Conservation (phyloP, 257 asterid genomes). For the Przewalskia tangutica region DNA sequence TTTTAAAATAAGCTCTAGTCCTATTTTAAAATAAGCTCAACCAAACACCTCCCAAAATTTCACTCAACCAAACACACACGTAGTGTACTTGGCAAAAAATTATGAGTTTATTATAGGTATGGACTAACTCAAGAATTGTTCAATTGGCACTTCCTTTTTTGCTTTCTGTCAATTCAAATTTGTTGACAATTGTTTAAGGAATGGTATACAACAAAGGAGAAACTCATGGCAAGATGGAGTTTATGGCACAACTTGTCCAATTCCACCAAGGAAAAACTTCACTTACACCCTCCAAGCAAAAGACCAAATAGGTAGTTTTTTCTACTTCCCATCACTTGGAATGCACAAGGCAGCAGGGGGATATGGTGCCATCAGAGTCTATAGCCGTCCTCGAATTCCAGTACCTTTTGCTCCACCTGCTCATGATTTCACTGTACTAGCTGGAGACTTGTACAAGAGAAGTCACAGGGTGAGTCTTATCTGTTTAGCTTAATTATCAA, state of each 20-base stretch:
- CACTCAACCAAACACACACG: too few relatives aligned
- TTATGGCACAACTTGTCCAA: constrained; percentile 79
- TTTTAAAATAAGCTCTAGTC: too few relatives aligned
- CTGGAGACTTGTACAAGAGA: constrained; percentile 91
- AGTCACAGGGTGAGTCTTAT: constrained; percentile 52
- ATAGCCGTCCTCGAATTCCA: constrained; percentile 81
- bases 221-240: constrained; percentile 96
- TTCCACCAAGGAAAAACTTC: constrained; percentile 68
- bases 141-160: background rate
- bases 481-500: background rate
- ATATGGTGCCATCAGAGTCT: constrained; percentile 70
- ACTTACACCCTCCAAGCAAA: constrained; percentile 82
- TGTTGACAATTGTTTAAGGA: constrained; percentile 31
- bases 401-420: constrained; percentile 81
- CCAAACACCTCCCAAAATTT: too few relatives aligned
- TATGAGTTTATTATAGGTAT: background rate
- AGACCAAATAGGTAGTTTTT: constrained; percentile 87
- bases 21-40: too few relatives aligned
- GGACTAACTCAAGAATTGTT: background rate
- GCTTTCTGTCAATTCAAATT: background rate
- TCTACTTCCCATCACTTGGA: constrained; percentile 76
- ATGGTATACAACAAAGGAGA: constrained; percentile 88
- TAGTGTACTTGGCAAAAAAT: background rate
- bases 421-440: constrained; percentile 63
- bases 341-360: constrained; percentile 94